phyloP scores from a whole-genome alignment of 2,329 filamentous ascomycete genomes.

The Fusarium vanettenii region DNA sequence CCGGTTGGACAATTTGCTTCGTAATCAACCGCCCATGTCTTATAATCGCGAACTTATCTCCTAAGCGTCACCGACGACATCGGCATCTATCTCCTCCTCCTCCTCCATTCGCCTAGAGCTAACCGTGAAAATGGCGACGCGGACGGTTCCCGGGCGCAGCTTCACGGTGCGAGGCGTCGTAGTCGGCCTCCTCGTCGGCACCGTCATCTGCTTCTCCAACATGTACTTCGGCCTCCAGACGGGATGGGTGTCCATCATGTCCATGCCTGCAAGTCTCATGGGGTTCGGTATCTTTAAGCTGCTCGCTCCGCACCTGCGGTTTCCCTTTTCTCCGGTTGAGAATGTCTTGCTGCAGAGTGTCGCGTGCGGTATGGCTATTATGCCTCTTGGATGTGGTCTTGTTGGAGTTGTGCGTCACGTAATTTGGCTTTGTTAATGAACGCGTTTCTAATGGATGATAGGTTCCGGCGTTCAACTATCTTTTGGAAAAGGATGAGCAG shows the following conservation, averaged over 20 bases:
- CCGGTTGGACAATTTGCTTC: background rate
- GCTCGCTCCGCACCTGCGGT: constrained; percentile 75
- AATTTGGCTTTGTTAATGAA: background rate
- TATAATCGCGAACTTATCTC: constrained; percentile 1
- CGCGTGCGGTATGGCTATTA: constrained; percentile 93
- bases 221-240: constrained; percentile 99
- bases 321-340: constrained; percentile 93
- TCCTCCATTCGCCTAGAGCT: background rate
- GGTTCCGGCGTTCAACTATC: constrained; percentile 90
- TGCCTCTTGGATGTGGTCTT: constrained; percentile 95
- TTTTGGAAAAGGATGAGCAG: constrained; percentile 81
- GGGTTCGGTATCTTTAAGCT: constrained; percentile 94
- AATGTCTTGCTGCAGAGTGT: constrained; percentile 98
- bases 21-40: background rate
- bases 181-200: constrained; percentile 85
- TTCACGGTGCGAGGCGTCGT: constrained; percentile 87
- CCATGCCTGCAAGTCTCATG: constrained; percentile 94
- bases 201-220: constrained; percentile 95
- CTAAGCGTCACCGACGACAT: constrained; percentile 1
- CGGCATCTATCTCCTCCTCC: background rate
- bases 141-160: constrained; percentile 64
- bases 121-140: constrained; percentile 35
- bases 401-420: constrained; percentile 77
- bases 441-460: constrained; percentile 38
- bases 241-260: constrained; percentile 81